Percentiles rank a stretch among this genome's conserved stretches.
Conservation (phyloP, 768 basidiomycete species). For the Boletus eberwhitei region DNA sequence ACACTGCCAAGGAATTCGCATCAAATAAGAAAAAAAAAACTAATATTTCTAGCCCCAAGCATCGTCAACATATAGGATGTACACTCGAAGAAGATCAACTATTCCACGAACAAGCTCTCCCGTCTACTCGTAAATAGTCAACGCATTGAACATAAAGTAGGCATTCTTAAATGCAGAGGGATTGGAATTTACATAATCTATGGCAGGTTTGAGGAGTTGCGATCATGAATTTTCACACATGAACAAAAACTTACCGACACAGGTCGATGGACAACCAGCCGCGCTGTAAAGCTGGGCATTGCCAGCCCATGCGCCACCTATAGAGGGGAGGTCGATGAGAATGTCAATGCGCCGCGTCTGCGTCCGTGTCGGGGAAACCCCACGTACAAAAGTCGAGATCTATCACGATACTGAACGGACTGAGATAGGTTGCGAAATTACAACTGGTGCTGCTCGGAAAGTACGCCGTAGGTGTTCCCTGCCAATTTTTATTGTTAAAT, state of each 20-base stretch:
- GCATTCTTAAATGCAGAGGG: constrained; percentile 39
- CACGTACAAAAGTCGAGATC: constrained; percentile 38
- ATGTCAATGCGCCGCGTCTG: neutral
- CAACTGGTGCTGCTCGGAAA: constrained; percentile 58
- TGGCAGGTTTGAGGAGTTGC: neutral
- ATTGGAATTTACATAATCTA: constrained; percentile 35
- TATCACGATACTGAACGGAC: constrained; percentile 61
- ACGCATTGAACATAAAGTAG: constrained; percentile 38
- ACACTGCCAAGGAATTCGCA: neutral
- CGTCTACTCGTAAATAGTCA: constrained; percentile 35
- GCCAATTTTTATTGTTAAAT: neutral
- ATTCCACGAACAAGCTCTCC: neutral
- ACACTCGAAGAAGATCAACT: neutral
- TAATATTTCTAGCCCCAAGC: too few species aligned
- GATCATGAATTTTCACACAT: neutral
- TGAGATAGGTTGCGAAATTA: constrained; percentile 52
- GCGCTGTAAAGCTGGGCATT: constrained; percentile 11
- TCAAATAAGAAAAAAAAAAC: neutral
- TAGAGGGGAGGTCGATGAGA: neutral
- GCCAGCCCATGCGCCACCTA: constrained; percentile 31
- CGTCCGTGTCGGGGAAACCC: neutral
- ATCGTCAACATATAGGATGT: neutral
- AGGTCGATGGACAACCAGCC: constrained; percentile 29
- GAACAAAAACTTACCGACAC: constrained; percentile 19
- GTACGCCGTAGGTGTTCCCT: constrained; percentile 59